Conservation (phyloP, 192 early-diverging fungal genomes). For the Radiomyces spectabilis region DNA sequence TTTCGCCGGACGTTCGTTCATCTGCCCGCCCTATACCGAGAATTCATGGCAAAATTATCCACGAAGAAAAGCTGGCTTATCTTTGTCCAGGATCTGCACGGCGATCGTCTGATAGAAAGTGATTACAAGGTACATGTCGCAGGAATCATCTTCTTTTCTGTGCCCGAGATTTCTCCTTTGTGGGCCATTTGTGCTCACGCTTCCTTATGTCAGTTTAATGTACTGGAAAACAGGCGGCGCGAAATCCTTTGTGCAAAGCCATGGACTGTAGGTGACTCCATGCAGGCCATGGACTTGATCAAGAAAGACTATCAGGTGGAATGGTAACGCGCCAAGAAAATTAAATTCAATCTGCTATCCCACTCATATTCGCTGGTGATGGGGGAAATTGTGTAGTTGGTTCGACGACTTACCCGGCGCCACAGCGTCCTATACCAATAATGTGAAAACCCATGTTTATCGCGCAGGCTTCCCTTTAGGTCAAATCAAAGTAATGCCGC, state of each 20-base stretch:
- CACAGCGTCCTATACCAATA: constrained; percentile 27
- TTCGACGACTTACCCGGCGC: constrained; percentile 22
- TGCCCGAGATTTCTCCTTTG: not conserved
- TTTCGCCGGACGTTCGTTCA: no score
- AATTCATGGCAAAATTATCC: constrained; percentile 3
- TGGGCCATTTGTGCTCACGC: no score
- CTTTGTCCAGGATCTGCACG: constrained; percentile 63
- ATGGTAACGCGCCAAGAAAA: constrained; percentile 6
- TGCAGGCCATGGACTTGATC: constrained; percentile 20
- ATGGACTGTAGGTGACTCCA: constrained; percentile 15
- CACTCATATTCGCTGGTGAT: not conserved
- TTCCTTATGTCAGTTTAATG: constrained; percentile 5
- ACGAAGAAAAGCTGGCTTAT: constrained; percentile 22
- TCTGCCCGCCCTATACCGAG: constrained; percentile 41
- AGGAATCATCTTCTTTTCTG: not conserved
- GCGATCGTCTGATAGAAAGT: constrained; percentile 52
- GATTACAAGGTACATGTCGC: constrained; percentile 23
- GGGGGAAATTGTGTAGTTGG: constrained; percentile 4
- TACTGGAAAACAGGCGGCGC: constrained; percentile 5
- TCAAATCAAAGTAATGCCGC: constrained; percentile 11
- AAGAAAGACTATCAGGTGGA: constrained; percentile 26
- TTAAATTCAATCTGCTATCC: not conserved
- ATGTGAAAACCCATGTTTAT: constrained; percentile 16
- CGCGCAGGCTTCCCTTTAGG: constrained; percentile 22
- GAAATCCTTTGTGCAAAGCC: constrained; percentile 10